Evolutionary conservation across 371 early-diverging fungal genomes (phyloP).

Genomic region (Nematocida major): DNA sequence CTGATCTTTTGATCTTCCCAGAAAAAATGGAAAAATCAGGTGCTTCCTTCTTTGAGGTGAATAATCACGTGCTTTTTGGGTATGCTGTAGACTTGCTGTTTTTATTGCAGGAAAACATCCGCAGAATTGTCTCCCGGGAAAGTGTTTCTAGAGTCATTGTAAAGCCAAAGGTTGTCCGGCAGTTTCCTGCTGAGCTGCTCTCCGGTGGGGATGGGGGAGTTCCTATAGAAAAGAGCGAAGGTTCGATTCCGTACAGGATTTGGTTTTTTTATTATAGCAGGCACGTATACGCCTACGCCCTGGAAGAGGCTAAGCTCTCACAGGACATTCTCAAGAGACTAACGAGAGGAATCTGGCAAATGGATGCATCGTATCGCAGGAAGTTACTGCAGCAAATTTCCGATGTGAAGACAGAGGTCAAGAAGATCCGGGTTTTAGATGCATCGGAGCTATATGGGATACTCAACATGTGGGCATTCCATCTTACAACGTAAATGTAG

Average conservation of each 20-base stretch:
- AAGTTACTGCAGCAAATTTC: neutral
- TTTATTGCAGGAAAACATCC: neutral
- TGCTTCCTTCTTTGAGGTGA: too few species aligned
- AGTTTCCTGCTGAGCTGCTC: neutral
- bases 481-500: neutral
- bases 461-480: conserved; percentile 23
- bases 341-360: neutral
- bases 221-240: neutral
- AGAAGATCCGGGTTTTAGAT: conserved; percentile 9
- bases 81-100: conserved; percentile 3
- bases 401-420: neutral
- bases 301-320: neutral
- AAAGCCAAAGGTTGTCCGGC: neutral
- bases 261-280: neutral
- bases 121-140: neutral
- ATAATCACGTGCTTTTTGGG: neutral
- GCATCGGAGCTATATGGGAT: conserved; percentile 1
- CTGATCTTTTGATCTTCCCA: too few species aligned
- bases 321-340: neutral
- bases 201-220: neutral
- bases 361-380: conserved; percentile 9
- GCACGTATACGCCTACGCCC: neutral
- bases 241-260: neutral
- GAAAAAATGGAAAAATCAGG: too few species aligned
- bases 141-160: neutral